A percentile compares a stretch with the other conserved stretches of the same genome.
Conservation (phyloP, 2,329 filamentous ascomycete genomes). For the Rachicladosporium sp. region DNA sequence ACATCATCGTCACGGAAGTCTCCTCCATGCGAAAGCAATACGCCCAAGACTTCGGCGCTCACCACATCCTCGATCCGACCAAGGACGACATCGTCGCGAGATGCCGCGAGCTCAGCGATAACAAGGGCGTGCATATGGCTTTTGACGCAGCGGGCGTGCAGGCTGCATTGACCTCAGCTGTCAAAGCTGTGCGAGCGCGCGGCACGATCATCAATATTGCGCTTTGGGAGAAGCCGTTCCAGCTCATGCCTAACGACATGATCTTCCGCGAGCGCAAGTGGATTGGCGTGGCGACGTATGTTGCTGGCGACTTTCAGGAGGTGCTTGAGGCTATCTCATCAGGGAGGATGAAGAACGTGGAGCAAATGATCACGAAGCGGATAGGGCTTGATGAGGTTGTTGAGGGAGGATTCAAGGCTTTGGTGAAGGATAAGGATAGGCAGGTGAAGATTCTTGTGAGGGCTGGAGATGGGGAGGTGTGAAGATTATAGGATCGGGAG, state of each 20-base stretch:
- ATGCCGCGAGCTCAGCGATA: slow-evolving; percentile 32
- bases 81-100: slow-evolving; percentile 35
- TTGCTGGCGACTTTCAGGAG: slow-evolving; percentile 37
- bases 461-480: slow-evolving; percentile 13
- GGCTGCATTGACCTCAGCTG: slow-evolving; percentile 35
- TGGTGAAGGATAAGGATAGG: slow-evolving; percentile 38
- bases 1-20: slow-evolving; percentile 43
- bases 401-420: slow-evolving; percentile 34
- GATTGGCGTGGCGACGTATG: slow-evolving; percentile 41
- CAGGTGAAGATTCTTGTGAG: slow-evolving; percentile 37
- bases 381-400: slow-evolving; percentile 35
- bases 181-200: slow-evolving; percentile 36
- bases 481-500: neutral
- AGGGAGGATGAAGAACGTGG: slow-evolving; percentile 28
- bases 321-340: slow-evolving; percentile 36
- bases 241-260: slow-evolving; percentile 38
- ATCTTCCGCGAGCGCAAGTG: slow-evolving; percentile 43
- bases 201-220: slow-evolving; percentile 45
- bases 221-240: slow-evolving; percentile 42
- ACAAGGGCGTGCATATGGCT: slow-evolving; percentile 36
- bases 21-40: slow-evolving; percentile 36
- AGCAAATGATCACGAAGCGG: slow-evolving; percentile 38
- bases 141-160: slow-evolving; percentile 45
- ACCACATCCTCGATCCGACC: slow-evolving; percentile 38
- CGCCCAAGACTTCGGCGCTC: slow-evolving; percentile 39